Conservation (phyloP, 495 filamentous ascomycete species). For the Penicillium ochrochloron region DNA sequence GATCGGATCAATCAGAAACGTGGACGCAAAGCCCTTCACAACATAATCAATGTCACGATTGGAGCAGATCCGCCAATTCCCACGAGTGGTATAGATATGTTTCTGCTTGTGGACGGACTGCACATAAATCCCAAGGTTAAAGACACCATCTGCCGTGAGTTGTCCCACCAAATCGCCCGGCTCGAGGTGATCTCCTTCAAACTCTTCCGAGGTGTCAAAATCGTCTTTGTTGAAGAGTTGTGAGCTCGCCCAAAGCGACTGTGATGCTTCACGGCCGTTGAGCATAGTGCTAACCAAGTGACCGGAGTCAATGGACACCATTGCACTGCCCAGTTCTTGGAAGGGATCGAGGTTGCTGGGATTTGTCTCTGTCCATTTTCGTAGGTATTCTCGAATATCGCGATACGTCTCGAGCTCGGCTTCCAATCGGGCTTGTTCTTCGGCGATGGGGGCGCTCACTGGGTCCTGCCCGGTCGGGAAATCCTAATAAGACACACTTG, state of each 20-base stretch:
- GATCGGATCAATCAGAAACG: slow-evolving; percentile 60
- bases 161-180: slow-evolving; percentile 78
- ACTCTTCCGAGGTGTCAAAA: slow-evolving; percentile 38
- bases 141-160: slow-evolving; percentile 39
- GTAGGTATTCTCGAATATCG: slow-evolving; percentile 56
- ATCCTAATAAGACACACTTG: not conserved
- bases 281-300: slow-evolving; percentile 43
- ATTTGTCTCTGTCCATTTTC: slow-evolving; percentile 54
- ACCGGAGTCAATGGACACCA: slow-evolving; percentile 7
- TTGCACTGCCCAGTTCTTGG: slow-evolving; percentile 28
- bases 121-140: slow-evolving; percentile 70
- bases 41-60: slow-evolving; percentile 58
- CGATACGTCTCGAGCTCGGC: slow-evolving; percentile 43
- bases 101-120: slow-evolving; percentile 61
- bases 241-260: slow-evolving; percentile 32
- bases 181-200: slow-evolving; percentile 55
- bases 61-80: slow-evolving; percentile 69
- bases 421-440: slow-evolving; percentile 34
- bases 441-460: slow-evolving; percentile 17
- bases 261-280: slow-evolving; percentile 44
- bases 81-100: slow-evolving; percentile 75
- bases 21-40: slow-evolving; percentile 65
- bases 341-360: slow-evolving; percentile 43
- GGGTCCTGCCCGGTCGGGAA: slow-evolving; percentile 20
- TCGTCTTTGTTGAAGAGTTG: slow-evolving; percentile 37